Conservation (phyloP, 2,329 filamentous ascomycete genomes). For the Thelonectria rubi region DNA sequence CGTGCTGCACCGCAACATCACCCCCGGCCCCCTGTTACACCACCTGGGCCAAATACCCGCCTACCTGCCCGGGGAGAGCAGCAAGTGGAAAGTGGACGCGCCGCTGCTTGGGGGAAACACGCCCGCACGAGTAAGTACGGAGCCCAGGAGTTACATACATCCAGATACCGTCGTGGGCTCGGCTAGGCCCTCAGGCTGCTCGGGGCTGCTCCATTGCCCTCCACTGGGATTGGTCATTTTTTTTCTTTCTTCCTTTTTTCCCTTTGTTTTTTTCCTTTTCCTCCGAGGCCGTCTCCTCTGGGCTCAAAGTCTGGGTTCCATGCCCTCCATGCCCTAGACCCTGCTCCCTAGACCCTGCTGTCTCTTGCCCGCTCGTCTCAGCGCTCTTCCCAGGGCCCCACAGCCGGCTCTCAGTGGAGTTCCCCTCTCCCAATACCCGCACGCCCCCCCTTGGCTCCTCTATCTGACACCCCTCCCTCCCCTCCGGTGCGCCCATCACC, state of each 20-base stretch:
- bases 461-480: constrained; percentile 30
- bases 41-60: constrained; percentile 22
- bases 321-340: constrained; percentile 21
- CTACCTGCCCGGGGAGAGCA: constrained; percentile 7
- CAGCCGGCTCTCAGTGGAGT: constrained; percentile 5
- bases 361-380: constrained; percentile 36
- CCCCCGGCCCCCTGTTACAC: constrained; percentile 17
- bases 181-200: not conserved
- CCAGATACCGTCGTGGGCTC: not conserved
- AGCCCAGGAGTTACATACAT: too few relatives aligned
- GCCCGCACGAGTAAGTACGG: not conserved
- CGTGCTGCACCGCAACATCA: constrained; percentile 38
- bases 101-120: not conserved
- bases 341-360: constrained; percentile 23
- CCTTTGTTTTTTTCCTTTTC: constrained; percentile 18
- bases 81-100: constrained; percentile 16
- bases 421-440: constrained; percentile 7
- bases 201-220: not conserved
- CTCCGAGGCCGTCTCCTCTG: too few relatives aligned
- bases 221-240: too few relatives aligned
- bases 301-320: constrained; percentile 1
- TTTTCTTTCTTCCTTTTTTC: too few relatives aligned
- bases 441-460: not conserved
- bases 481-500: constrained; percentile 28
- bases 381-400: constrained; percentile 26